phyloP scores from a whole-genome alignment of 306 rosid genomes.

The Spatholobus suberectus region DNA sequence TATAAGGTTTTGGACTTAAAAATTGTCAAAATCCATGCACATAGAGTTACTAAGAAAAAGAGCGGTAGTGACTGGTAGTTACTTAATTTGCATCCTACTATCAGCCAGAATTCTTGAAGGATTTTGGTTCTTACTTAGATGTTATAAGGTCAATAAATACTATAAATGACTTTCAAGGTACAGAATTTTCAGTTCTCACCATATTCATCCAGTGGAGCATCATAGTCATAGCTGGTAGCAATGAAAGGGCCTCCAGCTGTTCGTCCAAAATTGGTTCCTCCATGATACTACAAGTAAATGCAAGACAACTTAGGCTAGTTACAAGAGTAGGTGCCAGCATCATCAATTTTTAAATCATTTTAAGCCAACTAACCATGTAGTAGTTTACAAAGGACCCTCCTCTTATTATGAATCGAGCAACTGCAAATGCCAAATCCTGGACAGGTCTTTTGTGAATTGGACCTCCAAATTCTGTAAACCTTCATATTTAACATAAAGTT shows the following conservation, averaged over 20 bases:
- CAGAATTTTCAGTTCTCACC: slow-evolving; percentile 57
- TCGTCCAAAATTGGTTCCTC: slow-evolving; percentile 92
- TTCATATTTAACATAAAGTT: slow-evolving; percentile 38
- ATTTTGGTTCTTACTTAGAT: not conserved
- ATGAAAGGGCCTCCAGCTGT: slow-evolving; percentile 96
- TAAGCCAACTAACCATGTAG: slow-evolving; percentile 70
- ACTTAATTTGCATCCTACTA: not conserved
- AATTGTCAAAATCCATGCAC: not conserved
- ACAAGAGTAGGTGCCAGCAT: not conserved
- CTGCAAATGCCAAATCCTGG: slow-evolving; percentile 89
- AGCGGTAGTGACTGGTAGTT: not conserved
- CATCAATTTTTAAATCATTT: not conserved
- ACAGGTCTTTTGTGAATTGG: slow-evolving; percentile 81
- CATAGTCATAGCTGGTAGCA: slow-evolving; percentile 89
- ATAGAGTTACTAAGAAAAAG: not conserved
- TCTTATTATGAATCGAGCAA: slow-evolving; percentile 67
- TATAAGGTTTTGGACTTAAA: not conserved
- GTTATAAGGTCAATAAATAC: not conserved
- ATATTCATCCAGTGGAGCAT: slow-evolving; percentile 93
- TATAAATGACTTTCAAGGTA: not conserved
- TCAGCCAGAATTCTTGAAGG: not conserved
- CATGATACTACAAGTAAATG: slow-evolving; percentile 65
- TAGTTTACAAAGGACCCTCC: slow-evolving; percentile 89
- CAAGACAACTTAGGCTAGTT: not conserved
- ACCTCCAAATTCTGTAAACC: slow-evolving; percentile 88